Conservation (phyloP, 2,329 filamentous ascomycete species). For the Helicocarpus griseus region DNA sequence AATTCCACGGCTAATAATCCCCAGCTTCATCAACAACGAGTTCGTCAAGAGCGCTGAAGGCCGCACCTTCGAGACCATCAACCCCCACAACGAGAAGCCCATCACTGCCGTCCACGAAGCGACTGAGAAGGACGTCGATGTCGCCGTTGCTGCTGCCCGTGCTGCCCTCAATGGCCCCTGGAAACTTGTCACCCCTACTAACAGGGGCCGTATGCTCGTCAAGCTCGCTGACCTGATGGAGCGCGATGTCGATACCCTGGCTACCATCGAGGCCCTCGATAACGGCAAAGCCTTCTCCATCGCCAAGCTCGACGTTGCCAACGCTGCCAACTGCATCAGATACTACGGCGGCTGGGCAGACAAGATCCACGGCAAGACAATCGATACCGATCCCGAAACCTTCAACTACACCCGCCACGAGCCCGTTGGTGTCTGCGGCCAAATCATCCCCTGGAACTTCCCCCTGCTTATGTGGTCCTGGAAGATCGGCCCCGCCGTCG, state of each 20-base stretch:
- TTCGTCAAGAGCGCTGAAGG: conserved; percentile 76
- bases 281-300: conserved; percentile 36
- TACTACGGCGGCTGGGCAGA: conserved; percentile 93
- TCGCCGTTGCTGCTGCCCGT: conserved; percentile 76
- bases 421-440: conserved; percentile 71
- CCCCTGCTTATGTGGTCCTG: conserved; percentile 75
- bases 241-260: conserved; percentile 65
- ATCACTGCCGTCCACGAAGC: conserved; percentile 77
- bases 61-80: conserved; percentile 86
- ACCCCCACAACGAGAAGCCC: conserved; percentile 74
- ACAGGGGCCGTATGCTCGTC: conserved; percentile 58
- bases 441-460: conserved; percentile 91
- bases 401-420: conserved; percentile 79
- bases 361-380: conserved; percentile 83
- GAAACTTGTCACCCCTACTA: conserved; percentile 57
- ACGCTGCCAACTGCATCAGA: conserved; percentile 61
- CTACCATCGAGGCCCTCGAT: conserved; percentile 71
- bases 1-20: background rate
- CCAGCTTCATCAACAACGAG: conserved; percentile 64
- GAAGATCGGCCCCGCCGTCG: conserved; percentile 69
- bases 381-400: conserved; percentile 67
- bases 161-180: conserved; percentile 72
- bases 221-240: conserved; percentile 75
- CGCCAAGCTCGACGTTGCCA: conserved; percentile 60
- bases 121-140: conserved; percentile 65